phyloP scores from a whole-genome alignment of 2,329 filamentous ascomycete species.

The Orbilia brochopaga region DNA sequence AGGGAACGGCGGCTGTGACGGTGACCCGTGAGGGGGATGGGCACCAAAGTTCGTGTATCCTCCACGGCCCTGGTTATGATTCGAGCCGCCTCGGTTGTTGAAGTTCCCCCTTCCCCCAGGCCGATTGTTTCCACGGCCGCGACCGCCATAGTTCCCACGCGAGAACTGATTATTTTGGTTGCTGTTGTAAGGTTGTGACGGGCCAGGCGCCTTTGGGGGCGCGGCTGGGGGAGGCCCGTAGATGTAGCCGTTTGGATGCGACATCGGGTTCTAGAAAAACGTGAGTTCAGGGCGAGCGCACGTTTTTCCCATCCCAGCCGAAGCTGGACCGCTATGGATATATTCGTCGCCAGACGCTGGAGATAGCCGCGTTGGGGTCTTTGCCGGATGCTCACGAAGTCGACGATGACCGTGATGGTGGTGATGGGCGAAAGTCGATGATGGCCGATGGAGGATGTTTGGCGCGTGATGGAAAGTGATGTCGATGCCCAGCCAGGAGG shows the following conservation, averaged over 20 bases:
- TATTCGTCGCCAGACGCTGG: neutral
- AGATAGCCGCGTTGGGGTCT: too few species aligned
- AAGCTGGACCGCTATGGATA: constrained; percentile 7
- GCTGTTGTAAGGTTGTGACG: constrained; percentile 34
- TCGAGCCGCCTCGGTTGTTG: constrained; percentile 39
- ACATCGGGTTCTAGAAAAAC: constrained; percentile 36
- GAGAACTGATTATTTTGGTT: constrained; percentile 47
- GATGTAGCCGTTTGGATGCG: constrained; percentile 50
- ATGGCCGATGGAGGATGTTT: constrained; percentile 11
- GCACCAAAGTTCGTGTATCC: constrained; percentile 42
- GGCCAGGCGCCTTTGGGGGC: constrained; percentile 43
- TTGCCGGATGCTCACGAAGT: constrained; percentile 1
- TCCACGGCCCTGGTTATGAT: constrained; percentile 32
- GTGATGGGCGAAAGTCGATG: constrained; percentile 11
- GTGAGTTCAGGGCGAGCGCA: constrained; percentile 18
- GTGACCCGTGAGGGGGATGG: constrained; percentile 38
- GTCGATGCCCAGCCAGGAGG: constrained; percentile 23
- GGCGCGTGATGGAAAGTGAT: constrained; percentile 48
- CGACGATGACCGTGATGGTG: neutral
- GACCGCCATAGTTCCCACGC: constrained; percentile 42
- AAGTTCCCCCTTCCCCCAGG: constrained; percentile 43
- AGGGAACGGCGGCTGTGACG: constrained; percentile 35
- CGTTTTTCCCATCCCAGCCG: constrained; percentile 42
- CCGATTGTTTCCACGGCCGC: constrained; percentile 39
- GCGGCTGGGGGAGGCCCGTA: constrained; percentile 48